Conservation (phyloP, 805 yeast genomes). For the Candida nitratophila region DNA sequence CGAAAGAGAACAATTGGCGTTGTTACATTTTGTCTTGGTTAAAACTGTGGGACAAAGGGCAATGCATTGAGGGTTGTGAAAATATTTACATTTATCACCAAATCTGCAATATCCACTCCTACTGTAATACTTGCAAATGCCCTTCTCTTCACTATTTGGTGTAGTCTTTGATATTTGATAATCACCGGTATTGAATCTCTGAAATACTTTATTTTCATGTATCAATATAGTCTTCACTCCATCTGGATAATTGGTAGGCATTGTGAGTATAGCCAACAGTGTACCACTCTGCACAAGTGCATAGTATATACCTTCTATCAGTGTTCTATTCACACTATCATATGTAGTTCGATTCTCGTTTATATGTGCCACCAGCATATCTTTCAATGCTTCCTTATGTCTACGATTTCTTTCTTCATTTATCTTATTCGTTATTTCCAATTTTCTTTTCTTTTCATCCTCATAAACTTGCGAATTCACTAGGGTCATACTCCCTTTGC, state of each 20-base stretch:
- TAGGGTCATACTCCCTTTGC: slow-evolving; percentile 31
- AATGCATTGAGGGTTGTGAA: slow-evolving; percentile 43
- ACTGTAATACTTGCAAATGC: slow-evolving; percentile 23
- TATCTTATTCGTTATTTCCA: slow-evolving; percentile 15
- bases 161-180: slow-evolving; percentile 10
- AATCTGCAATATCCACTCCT: slow-evolving; percentile 41
- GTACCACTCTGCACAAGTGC: slow-evolving; percentile 35
- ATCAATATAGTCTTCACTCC: slow-evolving; percentile 7
- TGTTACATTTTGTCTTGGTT: slow-evolving; percentile 40
- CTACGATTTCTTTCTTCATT: slow-evolving; percentile 10
- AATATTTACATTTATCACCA: slow-evolving; percentile 43
- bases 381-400: slow-evolving; percentile 9
- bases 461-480: slow-evolving; percentile 31
- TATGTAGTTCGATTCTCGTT: slow-evolving; percentile 28
- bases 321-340: slow-evolving; percentile 38
- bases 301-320: slow-evolving; percentile 34
- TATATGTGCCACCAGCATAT: slow-evolving; percentile 11
- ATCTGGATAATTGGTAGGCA: slow-evolving; percentile 1
- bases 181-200: slow-evolving; percentile 18
- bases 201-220: slow-evolving; percentile 12
- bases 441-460: slow-evolving; percentile 19
- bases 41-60: slow-evolving; percentile 46
- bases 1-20: slow-evolving; percentile 43
- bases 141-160: background rate
- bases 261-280: slow-evolving; percentile 32